Evolutionary conservation across 805 yeast genomes (phyloP).

Genomic region (Ogataea kodamae): DNA sequence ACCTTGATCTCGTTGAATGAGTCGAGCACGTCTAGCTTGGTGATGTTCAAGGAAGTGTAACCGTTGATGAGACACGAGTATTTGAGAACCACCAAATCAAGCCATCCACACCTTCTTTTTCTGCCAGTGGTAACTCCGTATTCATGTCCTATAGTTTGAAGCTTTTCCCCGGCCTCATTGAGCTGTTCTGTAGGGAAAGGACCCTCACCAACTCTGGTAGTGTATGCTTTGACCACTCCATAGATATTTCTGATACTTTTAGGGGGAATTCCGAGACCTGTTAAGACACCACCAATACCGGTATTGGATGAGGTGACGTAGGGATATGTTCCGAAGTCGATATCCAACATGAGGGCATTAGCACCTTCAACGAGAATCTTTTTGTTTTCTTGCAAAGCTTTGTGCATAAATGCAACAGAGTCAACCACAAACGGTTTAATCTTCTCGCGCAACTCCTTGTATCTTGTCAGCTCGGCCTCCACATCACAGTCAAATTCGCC

Average conservation of each 20-base stretch:
- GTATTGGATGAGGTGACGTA: conserved; percentile 94
- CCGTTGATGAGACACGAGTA: conserved; percentile 92
- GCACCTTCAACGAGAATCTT: conserved; percentile 96
- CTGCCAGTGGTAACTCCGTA: conserved; percentile 98
- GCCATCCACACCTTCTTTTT: conserved; percentile 99
- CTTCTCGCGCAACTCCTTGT: conserved; percentile 67
- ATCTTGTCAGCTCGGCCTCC: conserved; percentile 74
- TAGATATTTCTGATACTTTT: conserved; percentile 70
- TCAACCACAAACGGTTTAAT: conserved; percentile 92
- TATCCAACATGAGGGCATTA: conserved; percentile 94
- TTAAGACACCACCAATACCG: conserved; percentile 96
- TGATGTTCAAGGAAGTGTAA: conserved; percentile 89
- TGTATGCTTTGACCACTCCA: conserved; percentile 98
- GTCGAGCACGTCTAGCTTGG: conserved; percentile 94
- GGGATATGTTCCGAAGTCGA: conserved; percentile 98
- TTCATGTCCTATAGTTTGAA: conserved; percentile 93
- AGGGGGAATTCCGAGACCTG: conserved; percentile 98
- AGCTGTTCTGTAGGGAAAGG: conserved; percentile 98
- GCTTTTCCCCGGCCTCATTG: conserved; percentile 77
- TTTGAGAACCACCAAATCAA: conserved; percentile 90
- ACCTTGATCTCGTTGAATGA: conserved; percentile 83
- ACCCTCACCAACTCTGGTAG: conserved; percentile 98
- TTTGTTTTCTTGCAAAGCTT: conserved; percentile 72
- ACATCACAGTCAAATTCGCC: conserved; percentile 88
- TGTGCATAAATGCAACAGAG: conserved; percentile 79